A percentile compares a stretch with the other conserved stretches of the same genome.
Evolutionary conservation across 2,329 filamentous ascomycete genomes (phyloP).

Genomic region (Alternaria viburni): DNA sequence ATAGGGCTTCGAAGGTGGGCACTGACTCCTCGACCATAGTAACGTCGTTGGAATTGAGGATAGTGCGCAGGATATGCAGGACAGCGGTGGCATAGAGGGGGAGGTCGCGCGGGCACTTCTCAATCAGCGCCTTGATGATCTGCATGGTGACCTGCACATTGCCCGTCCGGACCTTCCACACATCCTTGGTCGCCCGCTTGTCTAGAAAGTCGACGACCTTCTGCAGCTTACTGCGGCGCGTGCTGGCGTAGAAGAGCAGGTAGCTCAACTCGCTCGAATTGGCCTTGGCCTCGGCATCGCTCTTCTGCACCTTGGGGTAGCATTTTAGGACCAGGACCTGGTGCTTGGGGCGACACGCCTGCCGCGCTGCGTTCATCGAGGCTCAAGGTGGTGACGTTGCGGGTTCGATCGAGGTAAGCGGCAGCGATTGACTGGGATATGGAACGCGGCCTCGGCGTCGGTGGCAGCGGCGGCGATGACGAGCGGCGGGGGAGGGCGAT

Average conservation of each 20-base stretch:
- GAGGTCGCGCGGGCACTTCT: constrained; percentile 89
- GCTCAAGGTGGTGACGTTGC: constrained; percentile 5
- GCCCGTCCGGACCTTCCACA: constrained; percentile 85
- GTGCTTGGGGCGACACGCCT: constrained; percentile 84
- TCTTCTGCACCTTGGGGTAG: constrained; percentile 92
- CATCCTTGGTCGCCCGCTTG: constrained; percentile 90
- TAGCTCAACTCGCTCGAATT: constrained; percentile 98
- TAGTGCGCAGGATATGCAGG: constrained; percentile 80
- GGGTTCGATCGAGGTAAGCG: constrained; percentile 4
- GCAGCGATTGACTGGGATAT: not conserved
- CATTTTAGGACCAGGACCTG: constrained; percentile 96
- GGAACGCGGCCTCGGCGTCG: too few species aligned
- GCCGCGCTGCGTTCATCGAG: constrained; percentile 63
- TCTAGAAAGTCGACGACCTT: constrained; percentile 96
- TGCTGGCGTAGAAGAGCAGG: constrained; percentile 94
- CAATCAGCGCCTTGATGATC: constrained; percentile 88
- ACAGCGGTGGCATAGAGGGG: constrained; percentile 86
- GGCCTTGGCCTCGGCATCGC: constrained; percentile 84
- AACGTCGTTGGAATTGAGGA: constrained; percentile 85
- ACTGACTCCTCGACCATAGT: constrained; percentile 92
- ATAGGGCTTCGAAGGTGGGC: constrained; percentile 85
- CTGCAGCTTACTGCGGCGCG: constrained; percentile 90
- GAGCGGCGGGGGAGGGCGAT: not conserved
- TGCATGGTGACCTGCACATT: constrained; percentile 95
- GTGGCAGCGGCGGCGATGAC: not conserved